Evolutionary conservation across 306 rosid genomes (phyloP), one percentile per base, ranked within the genome.

Genomic region (Prunus fruticosa): DNA sequence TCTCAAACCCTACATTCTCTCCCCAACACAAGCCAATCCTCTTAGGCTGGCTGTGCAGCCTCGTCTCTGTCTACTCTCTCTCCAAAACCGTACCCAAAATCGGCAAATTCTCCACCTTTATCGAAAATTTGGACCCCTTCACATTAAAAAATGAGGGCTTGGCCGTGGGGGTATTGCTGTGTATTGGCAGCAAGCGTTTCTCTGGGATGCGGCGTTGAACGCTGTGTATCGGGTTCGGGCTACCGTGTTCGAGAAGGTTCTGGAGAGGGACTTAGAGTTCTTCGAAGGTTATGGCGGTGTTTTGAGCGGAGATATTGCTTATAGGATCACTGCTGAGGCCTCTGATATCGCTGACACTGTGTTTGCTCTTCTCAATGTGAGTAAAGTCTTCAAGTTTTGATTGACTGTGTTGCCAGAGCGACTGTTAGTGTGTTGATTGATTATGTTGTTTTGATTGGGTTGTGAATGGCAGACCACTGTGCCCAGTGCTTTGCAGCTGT

Each of bases 271-370:
- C 18, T 74, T 91, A 69, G 88, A 66, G 1, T 84, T 81, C 58
- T 91, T 88, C 22, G 95, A 93, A 81, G 86, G 84, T 2, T 72
- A 60, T 6, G 66, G 46, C 18, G 89, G 86, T 54, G 79, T 80
- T 52, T 87, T 83, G 0, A 79, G 87, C 11, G 98, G 98, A 2
- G 97, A 93, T 73, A 67, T 91, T 22, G 93, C 98, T 14, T 87
- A 87, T 71, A 80, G 98, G 75, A 84, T 93, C 79, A 89, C 97
- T 50, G 91, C 96, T 15, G 98, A 93, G 87, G 91, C 93, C 77
- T 89, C 97, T 0, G 97, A 88, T 76, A 84, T 93, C 34, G 93
- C 88, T 16, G 83, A 69, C 60, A 87, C 93, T 32, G 27, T 93
- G 7, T 88, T 84, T 71, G 83, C 93, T 75, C 85, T 93, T 57